Evolutionary conservation across 1,284 basidiomycete species (phyloP), one percentile per base, ranked within the genome.

Genomic region (Ceratobasidium sp.): DNA sequence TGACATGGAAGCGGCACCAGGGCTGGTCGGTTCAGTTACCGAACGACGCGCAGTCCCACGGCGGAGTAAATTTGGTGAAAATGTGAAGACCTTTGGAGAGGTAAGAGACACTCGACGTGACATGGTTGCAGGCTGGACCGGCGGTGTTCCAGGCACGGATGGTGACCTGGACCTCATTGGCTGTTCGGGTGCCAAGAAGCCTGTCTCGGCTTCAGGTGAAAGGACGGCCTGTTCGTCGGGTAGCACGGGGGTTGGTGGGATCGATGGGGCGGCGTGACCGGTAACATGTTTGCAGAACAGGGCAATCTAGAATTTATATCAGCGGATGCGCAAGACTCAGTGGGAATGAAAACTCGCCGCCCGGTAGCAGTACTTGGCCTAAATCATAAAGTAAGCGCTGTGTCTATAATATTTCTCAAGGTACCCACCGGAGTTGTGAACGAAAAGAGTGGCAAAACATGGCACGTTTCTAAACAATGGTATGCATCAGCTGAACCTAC

Each of bases 331-430:
- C 13, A 13, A 8, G 29, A 17, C n/a, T 43, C 4, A 32, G 22
- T 1, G 22, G 31, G 45, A 56, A 35, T 35, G 38, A 22, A 25
- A 32, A 69, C 74, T 34, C 67, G 75, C 75, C 42, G 75, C 74
- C 29, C 73, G 73, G 68, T 74, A 75, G 40, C 90, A 92, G 75
- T 84, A 93, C 75, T 92, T 93, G 17, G 84, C 90, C 1, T 69
- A 55, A 15, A 29, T 70, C 0, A 31, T 20, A 15, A 17, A 13
- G 29, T 64, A 15, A 64, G 47, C 45, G 22, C 20, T 20, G 22
- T 7, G 22, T 4, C 25, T 34, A 42, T n/a, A 20, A 32, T 13
- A 40, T 34, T 27, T 25, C 20, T 25, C 22, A 7, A 32, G 10
- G n/a, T 8, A 65, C 62, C 12, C 17, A 65, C 62, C 22, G 62